These are phyloP conservation scores for Cordyceps militaris DNA, from an alignment of 2,329 filamentous ascomycete genomes.

Conservation along the genomic window DNA sequence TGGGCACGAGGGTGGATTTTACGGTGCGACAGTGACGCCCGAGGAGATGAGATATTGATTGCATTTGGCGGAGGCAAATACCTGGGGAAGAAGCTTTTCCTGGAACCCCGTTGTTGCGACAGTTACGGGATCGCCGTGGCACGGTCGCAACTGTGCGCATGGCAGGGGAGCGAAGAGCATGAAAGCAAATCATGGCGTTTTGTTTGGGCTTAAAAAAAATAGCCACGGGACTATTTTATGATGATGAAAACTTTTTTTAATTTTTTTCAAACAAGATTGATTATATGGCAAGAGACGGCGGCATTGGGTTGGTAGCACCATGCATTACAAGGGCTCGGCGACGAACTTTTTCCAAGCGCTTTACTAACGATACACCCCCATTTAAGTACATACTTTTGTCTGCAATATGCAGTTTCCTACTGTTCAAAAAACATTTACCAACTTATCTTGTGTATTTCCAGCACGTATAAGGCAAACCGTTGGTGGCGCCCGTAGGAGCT, in stretches of 20 bases:
- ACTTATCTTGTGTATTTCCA: neutral
- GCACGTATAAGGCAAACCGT: neutral
- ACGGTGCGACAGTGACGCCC: conserved; percentile 46
- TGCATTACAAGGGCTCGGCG: conserved; percentile 1
- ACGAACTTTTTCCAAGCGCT: neutral
- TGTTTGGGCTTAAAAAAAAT: neutral
- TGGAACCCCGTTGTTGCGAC: neutral
- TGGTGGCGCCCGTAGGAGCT: no score
- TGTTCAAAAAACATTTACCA: neutral
- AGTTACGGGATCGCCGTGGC: neutral
- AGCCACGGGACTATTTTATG: neutral
- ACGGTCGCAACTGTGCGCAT: neutral
- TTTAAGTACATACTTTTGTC: neutral
- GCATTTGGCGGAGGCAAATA: neutral
- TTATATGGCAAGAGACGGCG: neutral
- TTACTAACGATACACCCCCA: neutral
- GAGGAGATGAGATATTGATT: conserved; percentile 39
- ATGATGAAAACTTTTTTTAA: neutral
- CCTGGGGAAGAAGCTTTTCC: neutral
- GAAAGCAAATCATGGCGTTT: conserved; percentile 2
- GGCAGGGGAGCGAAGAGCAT: neutral
- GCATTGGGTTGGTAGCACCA: neutral
- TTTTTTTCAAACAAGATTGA: conserved; percentile 5
- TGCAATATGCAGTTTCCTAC: neutral
- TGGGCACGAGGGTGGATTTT: conserved; percentile 42